phyloP scores from a whole-genome alignment of 2,329 filamentous ascomycete genomes.

The Capronia epimyces region DNA sequence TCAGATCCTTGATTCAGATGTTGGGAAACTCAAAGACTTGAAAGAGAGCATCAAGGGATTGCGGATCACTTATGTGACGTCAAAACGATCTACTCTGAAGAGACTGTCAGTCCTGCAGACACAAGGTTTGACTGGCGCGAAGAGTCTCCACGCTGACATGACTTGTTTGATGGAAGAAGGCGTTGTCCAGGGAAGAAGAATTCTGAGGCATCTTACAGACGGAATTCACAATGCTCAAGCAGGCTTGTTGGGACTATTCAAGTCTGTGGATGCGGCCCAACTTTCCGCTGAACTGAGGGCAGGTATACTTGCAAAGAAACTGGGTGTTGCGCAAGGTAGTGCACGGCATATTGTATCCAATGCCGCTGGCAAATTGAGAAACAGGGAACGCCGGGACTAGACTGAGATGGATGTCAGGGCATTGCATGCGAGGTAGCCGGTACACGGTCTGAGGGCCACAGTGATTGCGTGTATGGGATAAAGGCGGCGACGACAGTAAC shows the following conservation, averaged over 20 bases:
- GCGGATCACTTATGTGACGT: neutral
- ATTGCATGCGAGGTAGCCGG: neutral
- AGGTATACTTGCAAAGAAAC: constrained; percentile 4
- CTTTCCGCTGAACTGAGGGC: neutral
- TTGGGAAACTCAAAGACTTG: neutral
- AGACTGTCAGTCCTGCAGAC: neutral
- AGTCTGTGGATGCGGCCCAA: neutral
- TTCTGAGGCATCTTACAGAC: neutral
- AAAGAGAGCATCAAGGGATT: neutral
- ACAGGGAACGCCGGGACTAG: neutral
- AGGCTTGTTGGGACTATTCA: neutral
- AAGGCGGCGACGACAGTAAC: neutral
- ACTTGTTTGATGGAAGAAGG: neutral
- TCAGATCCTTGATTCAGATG: neutral
- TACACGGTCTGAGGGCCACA: neutral
- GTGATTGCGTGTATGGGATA: neutral
- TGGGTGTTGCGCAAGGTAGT: constrained; percentile 16
- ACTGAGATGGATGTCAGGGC: neutral
- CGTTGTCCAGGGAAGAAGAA: neutral
- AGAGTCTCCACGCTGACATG: neutral
- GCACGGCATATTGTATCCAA: constrained; percentile 18
- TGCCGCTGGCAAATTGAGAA: constrained; percentile 5
- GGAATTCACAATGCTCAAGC: neutral
- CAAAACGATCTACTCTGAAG: neutral
- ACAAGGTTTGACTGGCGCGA: neutral